A percentile compares a stretch with the other conserved stretches of the same genome.
Conservation (phyloP, 495 filamentous ascomycete species). For the Podospora appendiculata region DNA sequence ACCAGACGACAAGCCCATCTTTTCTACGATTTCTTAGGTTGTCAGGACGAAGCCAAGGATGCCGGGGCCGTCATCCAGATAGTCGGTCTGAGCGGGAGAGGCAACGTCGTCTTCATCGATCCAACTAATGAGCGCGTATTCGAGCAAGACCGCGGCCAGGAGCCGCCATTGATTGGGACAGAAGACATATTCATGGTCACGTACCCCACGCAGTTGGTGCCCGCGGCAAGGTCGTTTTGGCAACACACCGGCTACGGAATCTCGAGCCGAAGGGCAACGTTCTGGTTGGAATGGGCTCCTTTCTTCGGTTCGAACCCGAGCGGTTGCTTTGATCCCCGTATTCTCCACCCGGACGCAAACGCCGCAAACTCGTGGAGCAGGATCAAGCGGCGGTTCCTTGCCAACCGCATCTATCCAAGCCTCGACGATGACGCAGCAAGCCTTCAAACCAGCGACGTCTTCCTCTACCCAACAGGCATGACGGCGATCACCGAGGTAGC, state of each 20-base stretch:
- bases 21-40: not conserved
- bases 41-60: not conserved
- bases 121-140: too few species aligned
- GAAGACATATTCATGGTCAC: conserved; percentile 11
- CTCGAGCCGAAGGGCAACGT: conserved; percentile 15
- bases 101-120: too few species aligned
- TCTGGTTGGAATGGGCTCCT: conserved; percentile 8
- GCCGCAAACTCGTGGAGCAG: not conserved
- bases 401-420: too few species aligned
- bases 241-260: conserved; percentile 24
- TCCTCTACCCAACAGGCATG: conserved; percentile 18
- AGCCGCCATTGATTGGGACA: too few species aligned
- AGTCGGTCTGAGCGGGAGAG: too few species aligned
- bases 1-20: not conserved
- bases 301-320: not conserved
- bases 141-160: too few species aligned
- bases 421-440: not conserved
- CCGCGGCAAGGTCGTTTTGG: conserved; percentile 15
- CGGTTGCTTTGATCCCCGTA: not conserved
- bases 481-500: conserved; percentile 6
- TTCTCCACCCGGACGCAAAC: not conserved
- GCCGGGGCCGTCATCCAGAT: too few species aligned
- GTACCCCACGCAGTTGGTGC: conserved; percentile 3
- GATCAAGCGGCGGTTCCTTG: too few species aligned
- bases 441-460: conserved; percentile 3